These are phyloP conservation scores for Phytophthora citricola DNA, from an alignment of 352 stramenopile species.

Conservation along the genomic window DNA sequence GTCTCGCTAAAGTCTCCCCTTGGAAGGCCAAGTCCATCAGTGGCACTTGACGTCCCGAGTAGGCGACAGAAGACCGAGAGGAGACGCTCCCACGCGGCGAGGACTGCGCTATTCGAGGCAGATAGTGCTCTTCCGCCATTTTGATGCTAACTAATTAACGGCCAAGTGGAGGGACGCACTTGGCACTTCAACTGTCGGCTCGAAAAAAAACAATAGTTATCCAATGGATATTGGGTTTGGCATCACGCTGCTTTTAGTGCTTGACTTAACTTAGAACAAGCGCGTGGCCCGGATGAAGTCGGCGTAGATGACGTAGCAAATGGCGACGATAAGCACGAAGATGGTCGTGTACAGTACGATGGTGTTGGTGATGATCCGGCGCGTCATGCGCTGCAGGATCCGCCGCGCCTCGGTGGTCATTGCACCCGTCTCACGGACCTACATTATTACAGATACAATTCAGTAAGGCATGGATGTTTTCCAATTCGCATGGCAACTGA, in stretches of 20 bases:
- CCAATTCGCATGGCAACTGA: too few species aligned
- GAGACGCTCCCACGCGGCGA: constrained; percentile 24
- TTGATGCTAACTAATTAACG: not conserved
- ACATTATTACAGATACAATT: too few species aligned
- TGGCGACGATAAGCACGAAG: constrained; percentile 65
- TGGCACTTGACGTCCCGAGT: constrained; percentile 36
- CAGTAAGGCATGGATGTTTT: too few species aligned
- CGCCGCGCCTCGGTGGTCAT: constrained; percentile 70
- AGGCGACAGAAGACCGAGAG: constrained; percentile 28
- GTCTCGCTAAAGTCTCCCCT: constrained; percentile 13
- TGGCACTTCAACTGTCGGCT: constrained; percentile 25
- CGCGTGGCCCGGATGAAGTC: constrained; percentile 67
- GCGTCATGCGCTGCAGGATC: constrained; percentile 79
- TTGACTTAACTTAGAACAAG: constrained; percentile 20
- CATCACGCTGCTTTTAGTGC: not conserved
- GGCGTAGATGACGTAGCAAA: constrained; percentile 79
- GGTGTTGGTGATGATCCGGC: constrained; percentile 78
- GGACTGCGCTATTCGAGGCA: constrained; percentile 30
- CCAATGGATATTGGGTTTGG: not conserved
- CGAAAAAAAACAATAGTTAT: not conserved
- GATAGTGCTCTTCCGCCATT: constrained; percentile 34
- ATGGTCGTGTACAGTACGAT: constrained; percentile 86
- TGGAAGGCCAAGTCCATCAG: constrained; percentile 47
- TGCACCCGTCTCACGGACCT: constrained; percentile 63
- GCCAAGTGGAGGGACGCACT: constrained; percentile 23